Evolutionary conservation across 2,329 filamentous ascomycete genomes (phyloP), one percentile per base, ranked within the genome.

Genomic region (Lithohypha guttulata): DNA sequence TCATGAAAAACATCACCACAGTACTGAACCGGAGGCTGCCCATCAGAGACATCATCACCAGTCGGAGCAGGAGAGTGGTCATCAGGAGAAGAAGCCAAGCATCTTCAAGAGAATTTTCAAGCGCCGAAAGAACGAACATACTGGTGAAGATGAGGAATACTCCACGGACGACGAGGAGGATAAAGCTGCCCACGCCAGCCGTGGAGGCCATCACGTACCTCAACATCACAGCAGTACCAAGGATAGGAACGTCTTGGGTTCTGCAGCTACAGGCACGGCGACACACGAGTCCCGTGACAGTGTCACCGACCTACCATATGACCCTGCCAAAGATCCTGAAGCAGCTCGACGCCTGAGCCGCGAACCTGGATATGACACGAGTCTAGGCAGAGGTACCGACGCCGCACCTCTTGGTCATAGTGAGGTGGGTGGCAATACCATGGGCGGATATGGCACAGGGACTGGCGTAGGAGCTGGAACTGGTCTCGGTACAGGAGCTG

Each of bases 41-140:
- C n/a, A n/a, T n/a, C n/a, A n/a, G n/a, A n/a, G n/a, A n/a, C n/a
- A n/a, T n/a, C n/a, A n/a, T n/a, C 33, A 23, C 2, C 11, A 34
- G 15, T n/a, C 5, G 13, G 15, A 39, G 25, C 27, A 33, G 10
- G 7, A 35, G 18, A 17, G 34, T 11, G 31, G 20, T n/a, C 17
- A 40, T 15, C 22, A 38, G 19, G 41, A 49, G 41, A 51, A 50
- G 42, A 50, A 50, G 29, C 47, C 48, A 8, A 34, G 39, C 15
- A 34, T 51, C 17, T 33, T 51, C 34, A 49, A 47, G 34, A 43
- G 49, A n/a, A 49, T 51, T 29, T 27, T 51, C 42, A 45, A 43
- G 36, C 39, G 43, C n/a, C 44, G 48, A 38, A 49, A 47, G 46
- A 51, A 50, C 44, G 50, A 51, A 40, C 46, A 50, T 19, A 50